A percentile compares a stretch with the other conserved stretches of the same genome.
Conservation (phyloP, 78 protist species). For the Monosiga brevicollis region DNA sequence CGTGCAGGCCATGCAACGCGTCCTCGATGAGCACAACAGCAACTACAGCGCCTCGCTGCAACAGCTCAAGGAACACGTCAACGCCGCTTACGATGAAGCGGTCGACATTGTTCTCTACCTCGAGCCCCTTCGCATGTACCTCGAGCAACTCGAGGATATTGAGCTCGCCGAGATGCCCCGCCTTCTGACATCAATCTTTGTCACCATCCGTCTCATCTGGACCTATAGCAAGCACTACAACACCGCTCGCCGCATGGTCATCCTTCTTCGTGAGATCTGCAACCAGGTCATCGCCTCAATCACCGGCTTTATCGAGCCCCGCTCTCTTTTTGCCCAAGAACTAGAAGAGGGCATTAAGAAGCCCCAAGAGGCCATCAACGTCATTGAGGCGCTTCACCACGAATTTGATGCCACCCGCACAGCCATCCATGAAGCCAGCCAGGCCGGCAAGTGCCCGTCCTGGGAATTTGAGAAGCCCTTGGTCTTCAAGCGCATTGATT, state of each 20-base stretch:
- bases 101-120: slow-evolving; percentile 11
- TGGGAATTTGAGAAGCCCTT: slow-evolving; percentile 35
- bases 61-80: slow-evolving; percentile 22
- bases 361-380: neutral
- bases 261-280: slow-evolving; percentile 45
- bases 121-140: slow-evolving; percentile 4
- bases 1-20: neutral
- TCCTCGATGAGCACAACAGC: slow-evolving; percentile 19
- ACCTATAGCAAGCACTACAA: slow-evolving; percentile 10
- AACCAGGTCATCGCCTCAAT: slow-evolving; percentile 48
- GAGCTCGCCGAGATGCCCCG: neutral
- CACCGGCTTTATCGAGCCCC: slow-evolving; percentile 1
- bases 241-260: slow-evolving; percentile 15
- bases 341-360: neutral
- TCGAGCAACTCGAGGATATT: neutral
- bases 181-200: slow-evolving; percentile 10
- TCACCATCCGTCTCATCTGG: slow-evolving; percentile 33
- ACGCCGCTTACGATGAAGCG: slow-evolving; percentile 19
- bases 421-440: neutral
- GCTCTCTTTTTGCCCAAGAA: slow-evolving; percentile 17
- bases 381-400: neutral
- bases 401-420: neutral
- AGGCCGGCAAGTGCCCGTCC: neutral
- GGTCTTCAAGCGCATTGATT: slow-evolving; percentile 40
- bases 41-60: slow-evolving; percentile 23